Conservation (phyloP, 2,329 filamentous ascomycete species). For the Trichoderma lentiforme region DNA sequence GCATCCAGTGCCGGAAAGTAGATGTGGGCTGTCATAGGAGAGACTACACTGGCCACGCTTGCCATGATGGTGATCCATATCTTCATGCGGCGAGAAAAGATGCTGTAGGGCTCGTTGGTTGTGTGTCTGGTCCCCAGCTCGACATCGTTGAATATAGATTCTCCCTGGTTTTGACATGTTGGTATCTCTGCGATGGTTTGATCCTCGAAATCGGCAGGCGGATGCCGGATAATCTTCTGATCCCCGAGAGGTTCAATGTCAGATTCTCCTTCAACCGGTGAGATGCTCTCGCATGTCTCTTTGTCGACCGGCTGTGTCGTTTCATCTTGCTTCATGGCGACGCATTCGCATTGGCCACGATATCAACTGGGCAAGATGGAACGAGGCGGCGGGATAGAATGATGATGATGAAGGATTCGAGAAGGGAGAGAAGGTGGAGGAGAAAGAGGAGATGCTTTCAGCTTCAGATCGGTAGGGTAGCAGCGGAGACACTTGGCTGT, state of each 20-base stretch:
- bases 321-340: conserved; percentile 18
- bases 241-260: not conserved
- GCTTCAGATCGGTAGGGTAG: conserved; percentile 10
- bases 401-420: not conserved
- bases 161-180: not conserved
- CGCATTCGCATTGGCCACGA: not conserved
- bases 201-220: not conserved
- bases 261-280: not conserved
- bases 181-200: not conserved
- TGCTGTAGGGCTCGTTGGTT: conserved; percentile 26
- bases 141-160: not conserved
- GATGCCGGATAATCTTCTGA: not conserved
- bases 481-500: conserved; percentile 11
- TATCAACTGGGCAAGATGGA: not conserved
- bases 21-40: conserved; percentile 59
- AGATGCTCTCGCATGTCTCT: not conserved
- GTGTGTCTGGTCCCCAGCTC: not conserved
- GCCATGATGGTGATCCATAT: conserved; percentile 53
- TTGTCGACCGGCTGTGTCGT: not conserved
- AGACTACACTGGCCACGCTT: conserved; percentile 51
- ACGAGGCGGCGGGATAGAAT: not conserved
- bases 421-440: not conserved
- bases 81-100: conserved; percentile 38
- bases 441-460: not conserved
- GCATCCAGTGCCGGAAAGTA: conserved; percentile 45